Percentiles rank a stretch among this genome's conserved stretches.
These are phyloP conservation scores for Heterobasidion occidentale DNA, from an alignment of 1,284 basidiomycete species.

Conservation along the genomic window DNA sequence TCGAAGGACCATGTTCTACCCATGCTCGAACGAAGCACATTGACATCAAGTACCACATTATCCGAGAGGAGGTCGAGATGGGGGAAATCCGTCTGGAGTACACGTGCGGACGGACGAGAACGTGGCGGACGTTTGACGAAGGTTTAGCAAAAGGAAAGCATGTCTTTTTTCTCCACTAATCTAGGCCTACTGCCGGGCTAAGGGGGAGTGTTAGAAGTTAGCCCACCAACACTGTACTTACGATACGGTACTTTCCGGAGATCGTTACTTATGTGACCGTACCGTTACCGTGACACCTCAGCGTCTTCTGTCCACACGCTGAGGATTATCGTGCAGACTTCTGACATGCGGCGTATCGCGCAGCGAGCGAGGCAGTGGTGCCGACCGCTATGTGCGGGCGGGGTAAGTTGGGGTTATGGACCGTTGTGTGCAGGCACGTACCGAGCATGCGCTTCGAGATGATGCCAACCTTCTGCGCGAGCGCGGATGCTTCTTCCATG, in stretches of 20 bases:
- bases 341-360: conserved; percentile 45
- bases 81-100: neutral
- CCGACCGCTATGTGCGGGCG: conserved; percentile 42
- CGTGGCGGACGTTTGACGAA: neutral
- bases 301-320: neutral
- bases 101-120: neutral
- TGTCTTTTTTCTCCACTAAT: neutral
- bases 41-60: neutral
- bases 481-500: conserved; percentile 78
- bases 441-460: conserved; percentile 62
- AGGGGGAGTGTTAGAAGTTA: neutral
- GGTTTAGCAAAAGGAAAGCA: neutral
- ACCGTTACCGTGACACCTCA: neutral
- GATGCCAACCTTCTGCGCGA: conserved; percentile 69
- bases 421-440: conserved; percentile 20
- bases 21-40: neutral
- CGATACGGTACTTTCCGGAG: neutral
- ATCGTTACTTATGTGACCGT: no score
- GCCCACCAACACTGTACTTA: no score
- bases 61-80: neutral
- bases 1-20: neutral
- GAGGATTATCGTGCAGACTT: no score
- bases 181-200: neutral
- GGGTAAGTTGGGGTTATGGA: conserved; percentile 2
- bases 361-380: conserved; percentile 54